phyloP scores from a whole-genome alignment of 257 asterid genomes.

The Lavandula angustifolia region DNA sequence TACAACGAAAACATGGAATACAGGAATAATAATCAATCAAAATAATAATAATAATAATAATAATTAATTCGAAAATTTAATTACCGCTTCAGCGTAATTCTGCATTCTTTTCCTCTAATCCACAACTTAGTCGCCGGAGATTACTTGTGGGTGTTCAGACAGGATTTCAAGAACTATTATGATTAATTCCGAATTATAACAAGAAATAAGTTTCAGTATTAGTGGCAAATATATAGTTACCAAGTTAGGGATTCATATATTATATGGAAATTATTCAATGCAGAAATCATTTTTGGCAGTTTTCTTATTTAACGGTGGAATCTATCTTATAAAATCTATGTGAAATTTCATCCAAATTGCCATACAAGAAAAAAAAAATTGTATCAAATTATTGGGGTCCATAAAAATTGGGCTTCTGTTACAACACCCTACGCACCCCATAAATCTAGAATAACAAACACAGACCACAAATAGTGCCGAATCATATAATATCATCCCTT shows the following conservation, averaged over 20 bases:
- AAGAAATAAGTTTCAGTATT: not conserved
- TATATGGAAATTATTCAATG: not conserved
- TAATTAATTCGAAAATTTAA: too few relatives aligned
- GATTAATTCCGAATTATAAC: too few relatives aligned
- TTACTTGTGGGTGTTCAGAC: not conserved
- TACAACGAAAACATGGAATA: slow-evolving; percentile 23
- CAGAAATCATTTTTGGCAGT: not conserved
- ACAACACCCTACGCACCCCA: too few relatives aligned
- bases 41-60: too few relatives aligned
- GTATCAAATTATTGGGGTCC: too few relatives aligned
- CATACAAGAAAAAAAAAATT: too few relatives aligned
- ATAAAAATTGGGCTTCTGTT: too few relatives aligned
- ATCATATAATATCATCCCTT: too few relatives aligned
- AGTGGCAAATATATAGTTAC: not conserved
- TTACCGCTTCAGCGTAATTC: slow-evolving; percentile 43
- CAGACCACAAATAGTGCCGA: too few relatives aligned
- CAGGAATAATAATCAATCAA: too few relatives aligned
- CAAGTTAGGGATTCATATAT: not conserved
- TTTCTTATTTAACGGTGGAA: too few relatives aligned
- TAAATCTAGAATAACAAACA: too few relatives aligned
- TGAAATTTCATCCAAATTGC: not conserved
- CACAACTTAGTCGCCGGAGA: not conserved
- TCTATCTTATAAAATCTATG: not conserved
- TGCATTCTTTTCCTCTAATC: slow-evolving; percentile 28
- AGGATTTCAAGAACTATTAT: not conserved